Base-by-base conservation (phyloP, 331 rosid genomes). In the Rosa hybrid region DNA sequence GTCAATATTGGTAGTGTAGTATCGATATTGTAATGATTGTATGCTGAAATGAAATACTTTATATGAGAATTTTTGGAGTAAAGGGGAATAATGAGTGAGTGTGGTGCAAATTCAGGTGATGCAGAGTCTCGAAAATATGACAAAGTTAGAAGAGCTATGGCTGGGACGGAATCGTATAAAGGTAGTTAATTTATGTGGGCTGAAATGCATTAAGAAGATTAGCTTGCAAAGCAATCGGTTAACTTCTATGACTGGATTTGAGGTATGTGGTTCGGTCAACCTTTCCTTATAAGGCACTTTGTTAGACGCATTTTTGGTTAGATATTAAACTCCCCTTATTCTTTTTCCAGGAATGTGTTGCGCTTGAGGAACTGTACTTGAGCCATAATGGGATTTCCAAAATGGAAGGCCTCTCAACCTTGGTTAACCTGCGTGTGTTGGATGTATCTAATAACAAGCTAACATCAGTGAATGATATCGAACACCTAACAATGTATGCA, bases 171-270 rank as follows among this genome's bases (percentile, higher is more conserved):
- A 96, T 78, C 90, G 99, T 41, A 89, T 93, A 69, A 96, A 96
- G 84, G 79, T 62, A 60, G 90, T 96, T 16, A 89, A 93, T 83
- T 84, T 96, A 59, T 96, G 97, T 75, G 98, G 98, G 74, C 84
- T 93, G 74, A 86, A 85, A 81, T 89, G 87, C 81, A 90, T 96
- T 74, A 86, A 89, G 91, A 91, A 92, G 90, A 90, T 96, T 86
- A 96, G 97, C 89, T 80, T 96, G 91, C 99, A 93, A 71, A 96
- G 99, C 89, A 96, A 96, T 81, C 94, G 97, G 48, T 83, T 93
- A 87, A 96, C 98, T 83, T 86, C 97, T 2, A 92, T 88, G 92
- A 59, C 60, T 48, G 98, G 99, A 77, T 86, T 96, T 81, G 98
- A 91, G 94, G 98, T 90, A 82, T 46, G 71, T 20, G 73, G 25